phyloP scores from a whole-genome alignment of 768 basidiomycete species.

The Boletus reticulatus region DNA sequence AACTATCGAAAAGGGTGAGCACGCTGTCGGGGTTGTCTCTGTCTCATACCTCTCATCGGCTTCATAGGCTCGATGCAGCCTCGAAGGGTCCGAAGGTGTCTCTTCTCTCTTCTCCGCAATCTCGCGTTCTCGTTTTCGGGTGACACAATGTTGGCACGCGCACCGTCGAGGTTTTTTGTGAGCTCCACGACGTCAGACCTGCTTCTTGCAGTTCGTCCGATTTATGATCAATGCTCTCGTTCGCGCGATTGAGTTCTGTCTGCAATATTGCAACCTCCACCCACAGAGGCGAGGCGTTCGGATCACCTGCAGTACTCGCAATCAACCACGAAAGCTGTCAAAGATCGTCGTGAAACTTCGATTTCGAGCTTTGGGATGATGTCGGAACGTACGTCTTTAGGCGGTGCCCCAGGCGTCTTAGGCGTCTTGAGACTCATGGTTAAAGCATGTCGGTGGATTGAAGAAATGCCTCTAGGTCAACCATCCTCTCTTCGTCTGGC shows the following conservation, averaged over 20 bases:
- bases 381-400: constrained; percentile 61
- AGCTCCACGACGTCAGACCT: constrained; percentile 73
- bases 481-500: constrained; percentile 54
- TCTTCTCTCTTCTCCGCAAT: constrained; percentile 64
- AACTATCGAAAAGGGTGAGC: constrained; percentile 36
- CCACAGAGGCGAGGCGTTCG: constrained; percentile 59
- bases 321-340: constrained; percentile 73
- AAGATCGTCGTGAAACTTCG: constrained; percentile 7
- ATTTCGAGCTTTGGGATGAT: neutral
- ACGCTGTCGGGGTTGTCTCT: neutral
- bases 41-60: constrained; percentile 60
- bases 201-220: constrained; percentile 82
- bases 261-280: constrained; percentile 72
- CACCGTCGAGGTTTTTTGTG: constrained; percentile 70
- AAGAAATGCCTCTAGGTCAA: constrained; percentile 62
- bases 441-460: constrained; percentile 70
- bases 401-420: constrained; percentile 74
- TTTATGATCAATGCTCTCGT: constrained; percentile 86
- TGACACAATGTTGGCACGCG: constrained; percentile 49
- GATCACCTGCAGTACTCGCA: constrained; percentile 50
- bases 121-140: constrained; percentile 71
- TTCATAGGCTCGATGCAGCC: constrained; percentile 37
- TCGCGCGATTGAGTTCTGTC: constrained; percentile 71
- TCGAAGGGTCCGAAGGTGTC: too few species aligned
- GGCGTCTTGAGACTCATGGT: constrained; percentile 68